A percentile compares a stretch with the other conserved stretches of the same genome.
Conservation (phyloP, 2,329 filamentous ascomycete genomes). For the Colletotrichum gloeosporioides region DNA sequence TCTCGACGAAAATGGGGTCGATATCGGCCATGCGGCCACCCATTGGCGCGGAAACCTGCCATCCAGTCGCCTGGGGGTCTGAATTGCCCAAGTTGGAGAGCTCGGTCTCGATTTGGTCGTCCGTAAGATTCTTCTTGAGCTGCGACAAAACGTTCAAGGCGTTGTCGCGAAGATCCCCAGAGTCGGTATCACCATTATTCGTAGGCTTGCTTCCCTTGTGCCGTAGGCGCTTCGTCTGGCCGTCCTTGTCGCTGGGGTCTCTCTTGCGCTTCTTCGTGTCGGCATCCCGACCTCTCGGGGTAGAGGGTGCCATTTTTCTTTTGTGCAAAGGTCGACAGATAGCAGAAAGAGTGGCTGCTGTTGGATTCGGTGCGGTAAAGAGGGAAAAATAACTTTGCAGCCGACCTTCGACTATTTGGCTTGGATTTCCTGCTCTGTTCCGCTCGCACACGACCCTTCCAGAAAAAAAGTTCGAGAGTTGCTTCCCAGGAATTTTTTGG, state of each 20-base stretch:
- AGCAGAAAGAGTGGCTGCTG: not conserved
- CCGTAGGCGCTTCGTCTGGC: conserved; percentile 41
- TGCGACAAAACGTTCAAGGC: conserved; percentile 21
- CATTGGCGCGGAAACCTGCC: conserved; percentile 69
- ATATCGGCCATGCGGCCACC: conserved; percentile 70
- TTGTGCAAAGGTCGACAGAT: not conserved
- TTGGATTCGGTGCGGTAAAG: not conserved
- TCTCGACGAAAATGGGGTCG: conserved; percentile 65
- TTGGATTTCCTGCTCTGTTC: conserved; percentile 14
- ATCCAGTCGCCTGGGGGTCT: conserved; percentile 38
- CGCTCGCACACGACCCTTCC: conserved; percentile 6
- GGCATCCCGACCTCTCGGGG: conserved; percentile 36
- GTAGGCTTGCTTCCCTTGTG: conserved; percentile 26
- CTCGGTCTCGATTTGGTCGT: conserved; percentile 14
- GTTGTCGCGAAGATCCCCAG: conserved; percentile 16
- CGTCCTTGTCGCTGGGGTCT: conserved; percentile 46
- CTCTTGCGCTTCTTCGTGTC: conserved; percentile 53
- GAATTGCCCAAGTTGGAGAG: conserved; percentile 10
- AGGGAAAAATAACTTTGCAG: not conserved
- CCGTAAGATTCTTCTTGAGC: conserved; percentile 11
- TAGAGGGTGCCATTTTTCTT: conserved; percentile 41
- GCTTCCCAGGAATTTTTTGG: conserved; percentile 24
- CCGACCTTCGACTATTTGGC: conserved; percentile 1
- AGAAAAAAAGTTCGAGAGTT: conserved; percentile 23
- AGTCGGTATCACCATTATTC: conserved; percentile 7